Base-by-base conservation (phyloP, 164 flowering plant genomes). In the Euptelea pleiosperma region DNA sequence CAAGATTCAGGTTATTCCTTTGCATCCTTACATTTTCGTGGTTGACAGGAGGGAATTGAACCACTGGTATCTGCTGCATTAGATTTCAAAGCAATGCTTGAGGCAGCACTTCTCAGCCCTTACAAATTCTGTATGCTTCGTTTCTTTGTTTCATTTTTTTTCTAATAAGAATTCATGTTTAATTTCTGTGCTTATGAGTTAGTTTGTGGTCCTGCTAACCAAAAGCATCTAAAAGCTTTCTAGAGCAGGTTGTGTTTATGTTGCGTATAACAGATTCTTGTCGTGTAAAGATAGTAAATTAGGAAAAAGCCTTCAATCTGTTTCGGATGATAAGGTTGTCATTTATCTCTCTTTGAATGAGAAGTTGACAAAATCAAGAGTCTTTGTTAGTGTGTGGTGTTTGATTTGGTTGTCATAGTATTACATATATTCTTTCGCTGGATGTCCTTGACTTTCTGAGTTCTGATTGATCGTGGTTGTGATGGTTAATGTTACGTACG, bases 41-140 rank as follows among this genome's bases (percentile, higher is more conserved):
- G 28, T 64, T 63, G 16, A 52, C 61, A 70, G 73, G 62, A 44
- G 34, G 59, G 46, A 56, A 25, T 18, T 56, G 70, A 64, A 39
- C 70, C 73, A 7, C 42, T 70, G 52, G 66, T 70, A 14, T 70
- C 73, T 35, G 73, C 73, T 60, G 66, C 73, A 36, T 70, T 15
- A 51, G 70, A 70, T 56, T 70, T 70, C 37, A 70, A 70, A 57
- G 70, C 70, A 30, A 70, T 70, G 73, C 73, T 70, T 61, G 73
- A 70, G 63, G 73, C 73, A 7, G 73, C 73, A 65, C 70, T 70
- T 52, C 66, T 70, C 55, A 65, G 63, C 29, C 65, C 73, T 31
- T 65, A 70, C 25, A 70, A 65, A 65, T 65, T 65, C 58, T 65
- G 73, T 70, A 70, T 26, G 70, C 48, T 57, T 24, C 18, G 34